Conservation (phyloP, 106 monocot genomes). For the Iris macrosiphon region DNA sequence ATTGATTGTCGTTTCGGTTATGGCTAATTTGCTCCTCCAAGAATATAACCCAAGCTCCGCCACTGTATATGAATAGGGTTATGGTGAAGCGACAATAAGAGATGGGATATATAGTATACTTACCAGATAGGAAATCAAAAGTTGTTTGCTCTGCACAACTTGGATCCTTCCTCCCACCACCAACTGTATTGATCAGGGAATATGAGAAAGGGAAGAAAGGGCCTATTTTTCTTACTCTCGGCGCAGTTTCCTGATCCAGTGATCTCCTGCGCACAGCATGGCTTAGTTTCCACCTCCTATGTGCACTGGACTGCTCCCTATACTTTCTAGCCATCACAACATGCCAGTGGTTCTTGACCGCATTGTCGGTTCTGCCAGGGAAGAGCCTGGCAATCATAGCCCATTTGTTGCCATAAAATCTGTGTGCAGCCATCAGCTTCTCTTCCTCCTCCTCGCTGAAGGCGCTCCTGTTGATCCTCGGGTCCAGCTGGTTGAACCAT, state of each 20-base stretch:
- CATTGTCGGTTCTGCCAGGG: constrained; percentile 18
- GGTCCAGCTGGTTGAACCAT: constrained; percentile 22
- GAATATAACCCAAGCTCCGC: too few species aligned
- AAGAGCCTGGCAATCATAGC: constrained; percentile 18
- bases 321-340: constrained; percentile 19
- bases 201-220: neutral
- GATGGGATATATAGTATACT: neutral
- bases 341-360: constrained; percentile 20
- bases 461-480: constrained; percentile 13
- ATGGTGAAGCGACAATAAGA: too few species aligned
- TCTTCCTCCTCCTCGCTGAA: constrained; percentile 16
- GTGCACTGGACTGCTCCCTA: constrained; percentile 11
- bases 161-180: too few species aligned
- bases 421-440: constrained; percentile 16
- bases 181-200: neutral
- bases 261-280: constrained; percentile 1
- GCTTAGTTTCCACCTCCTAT: constrained; percentile 7
- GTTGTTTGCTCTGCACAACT: neutral
- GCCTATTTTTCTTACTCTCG: too few species aligned
- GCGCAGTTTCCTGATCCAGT: neutral
- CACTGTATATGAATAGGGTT: too few species aligned
- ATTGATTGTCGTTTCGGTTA: too few species aligned
- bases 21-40: too few species aligned
- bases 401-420: constrained; percentile 20
- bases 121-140: neutral